These are phyloP conservation scores for Arctium minus DNA, from an alignment of 129 eudicot species.

Conservation along the genomic window DNA sequence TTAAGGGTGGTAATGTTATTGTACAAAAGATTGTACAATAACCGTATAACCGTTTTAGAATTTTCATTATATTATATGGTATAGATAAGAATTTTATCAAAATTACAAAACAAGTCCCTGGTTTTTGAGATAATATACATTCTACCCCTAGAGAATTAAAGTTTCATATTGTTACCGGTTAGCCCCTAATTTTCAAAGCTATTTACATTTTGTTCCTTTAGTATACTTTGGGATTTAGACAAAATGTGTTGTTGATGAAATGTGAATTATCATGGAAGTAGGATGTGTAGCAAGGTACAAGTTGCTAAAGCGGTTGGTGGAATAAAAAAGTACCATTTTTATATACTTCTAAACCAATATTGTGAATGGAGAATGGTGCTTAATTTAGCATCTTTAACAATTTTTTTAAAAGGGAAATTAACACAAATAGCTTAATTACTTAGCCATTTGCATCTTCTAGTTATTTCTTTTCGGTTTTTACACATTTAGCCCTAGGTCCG, in stretches of 20 bases:
- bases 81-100: background rate
- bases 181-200: background rate
- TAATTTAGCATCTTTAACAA: background rate
- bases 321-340: background rate
- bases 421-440: no score
- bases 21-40: no score
- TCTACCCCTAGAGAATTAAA: background rate
- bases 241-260: conserved; percentile 18
- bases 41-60: no score
- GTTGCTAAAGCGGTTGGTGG: conserved; percentile 31
- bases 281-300: conserved; percentile 23
- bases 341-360: conserved; percentile 5
- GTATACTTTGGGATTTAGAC: background rate
- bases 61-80: no score
- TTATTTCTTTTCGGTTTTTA: no score
- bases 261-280: conserved; percentile 20
- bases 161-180: background rate
- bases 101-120: background rate
- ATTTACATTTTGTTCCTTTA: background rate
- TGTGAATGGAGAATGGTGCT: conserved; percentile 16
- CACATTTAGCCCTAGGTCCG: no score
- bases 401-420: no score
- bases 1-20: no score
- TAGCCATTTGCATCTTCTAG: no score
- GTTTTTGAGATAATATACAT: background rate